phyloP scores from a whole-genome alignment of 352 stramenopile species.

The Phytophthora syringae region DNA sequence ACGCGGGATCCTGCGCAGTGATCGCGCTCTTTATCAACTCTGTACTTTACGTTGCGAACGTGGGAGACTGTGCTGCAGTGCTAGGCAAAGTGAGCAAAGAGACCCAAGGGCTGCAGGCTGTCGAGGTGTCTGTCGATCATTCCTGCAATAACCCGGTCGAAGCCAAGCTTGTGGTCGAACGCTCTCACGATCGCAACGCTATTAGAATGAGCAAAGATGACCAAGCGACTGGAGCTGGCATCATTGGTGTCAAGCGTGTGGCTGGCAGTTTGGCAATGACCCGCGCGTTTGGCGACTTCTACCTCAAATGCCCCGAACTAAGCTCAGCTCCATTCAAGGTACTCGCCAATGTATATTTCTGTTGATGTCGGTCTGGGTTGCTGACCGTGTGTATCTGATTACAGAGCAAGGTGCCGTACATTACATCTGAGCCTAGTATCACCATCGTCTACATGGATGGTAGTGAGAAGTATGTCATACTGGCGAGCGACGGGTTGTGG shows the following conservation, averaged over 20 bases:
- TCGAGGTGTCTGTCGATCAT: conserved; percentile 63
- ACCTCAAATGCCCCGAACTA: conserved; percentile 93
- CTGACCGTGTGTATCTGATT: conserved; percentile 5
- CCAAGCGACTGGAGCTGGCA: conserved; percentile 67
- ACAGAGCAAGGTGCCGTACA: conserved; percentile 83
- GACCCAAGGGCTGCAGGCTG: conserved; percentile 33
- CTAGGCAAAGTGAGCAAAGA: conserved; percentile 69
- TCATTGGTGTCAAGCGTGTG: conserved; percentile 90
- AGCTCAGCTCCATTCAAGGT: conserved; percentile 93
- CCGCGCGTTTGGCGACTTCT: conserved; percentile 93
- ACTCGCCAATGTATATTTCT: neutral
- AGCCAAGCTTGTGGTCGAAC: conserved; percentile 58
- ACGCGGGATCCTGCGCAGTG: conserved; percentile 70
- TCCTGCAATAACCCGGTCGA: conserved; percentile 67
- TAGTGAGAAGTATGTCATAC: conserved; percentile 71
- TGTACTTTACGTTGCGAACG: conserved; percentile 88
- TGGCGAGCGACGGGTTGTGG: conserved; percentile 87
- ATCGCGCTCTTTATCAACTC: conserved; percentile 66
- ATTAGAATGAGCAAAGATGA: conserved; percentile 94
- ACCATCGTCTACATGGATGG: conserved; percentile 53
- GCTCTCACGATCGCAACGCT: conserved; percentile 75
- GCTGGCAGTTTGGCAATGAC: conserved; percentile 93
- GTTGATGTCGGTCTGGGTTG: neutral
- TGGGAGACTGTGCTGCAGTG: conserved; percentile 92
- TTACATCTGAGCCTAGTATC: conserved; percentile 75